These are phyloP conservation scores for Scutellaria galericulata DNA, from an alignment of 257 asterid species.

Conservation along the genomic window DNA sequence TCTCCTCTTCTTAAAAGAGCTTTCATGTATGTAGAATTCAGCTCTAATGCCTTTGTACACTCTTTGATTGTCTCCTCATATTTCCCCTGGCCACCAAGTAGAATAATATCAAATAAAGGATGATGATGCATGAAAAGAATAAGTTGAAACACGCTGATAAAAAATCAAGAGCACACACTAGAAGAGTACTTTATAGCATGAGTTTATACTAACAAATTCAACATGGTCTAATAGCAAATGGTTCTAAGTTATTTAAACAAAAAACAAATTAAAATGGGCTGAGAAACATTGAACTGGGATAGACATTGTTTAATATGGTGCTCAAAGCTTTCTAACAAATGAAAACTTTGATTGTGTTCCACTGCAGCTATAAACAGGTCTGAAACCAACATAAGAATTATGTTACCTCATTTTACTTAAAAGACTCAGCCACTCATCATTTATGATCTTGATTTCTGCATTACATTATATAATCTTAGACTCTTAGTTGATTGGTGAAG, in stretches of 20 bases:
- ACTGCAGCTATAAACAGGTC: not conserved
- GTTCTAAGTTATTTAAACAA: not conserved
- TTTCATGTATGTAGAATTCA: slow-evolving; percentile 76
- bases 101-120: slow-evolving; percentile 33
- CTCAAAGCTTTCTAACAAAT: not conserved
- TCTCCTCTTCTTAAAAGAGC: slow-evolving; percentile 89
- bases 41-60: slow-evolving; percentile 87
- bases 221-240: not conserved
- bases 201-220: not conserved
- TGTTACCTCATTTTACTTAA: not conserved
- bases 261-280: not conserved
- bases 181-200: not conserved
- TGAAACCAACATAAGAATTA: not conserved
- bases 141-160: slow-evolving; percentile 19
- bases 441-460: slow-evolving; percentile 9
- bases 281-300: slow-evolving; percentile 12
- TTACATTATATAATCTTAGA: not conserved
- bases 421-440: slow-evolving; percentile 1
- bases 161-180: slow-evolving; percentile 8
- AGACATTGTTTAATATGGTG: not conserved
- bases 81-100: slow-evolving; percentile 59
- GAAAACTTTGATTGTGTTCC: not conserved
- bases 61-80: slow-evolving; percentile 78
- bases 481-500: not conserved
- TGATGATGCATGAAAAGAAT: slow-evolving; percentile 34